Conservation (phyloP, 495 filamentous ascomycete species). For the Lophiotrema nucula region DNA sequence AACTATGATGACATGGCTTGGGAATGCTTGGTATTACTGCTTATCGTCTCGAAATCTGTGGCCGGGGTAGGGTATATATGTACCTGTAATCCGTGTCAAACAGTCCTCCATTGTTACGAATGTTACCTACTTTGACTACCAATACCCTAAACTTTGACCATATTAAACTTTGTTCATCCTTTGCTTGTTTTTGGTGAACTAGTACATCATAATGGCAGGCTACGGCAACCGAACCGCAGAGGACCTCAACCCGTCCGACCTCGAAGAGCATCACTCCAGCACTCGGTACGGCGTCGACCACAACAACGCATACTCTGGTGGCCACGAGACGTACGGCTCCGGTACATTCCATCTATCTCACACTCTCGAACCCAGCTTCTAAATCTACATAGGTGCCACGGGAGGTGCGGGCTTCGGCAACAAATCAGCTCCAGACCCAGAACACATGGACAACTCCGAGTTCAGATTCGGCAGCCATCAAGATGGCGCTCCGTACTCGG, state of each 20-base stretch:
- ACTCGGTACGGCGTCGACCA: conserved; percentile 7
- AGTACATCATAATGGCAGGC: conserved; percentile 22
- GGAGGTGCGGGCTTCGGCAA: conserved; percentile 35
- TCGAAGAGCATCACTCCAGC: conserved; percentile 17
- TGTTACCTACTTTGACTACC: too few relatives aligned
- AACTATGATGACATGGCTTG: background rate
- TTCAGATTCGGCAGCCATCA: conserved; percentile 25
- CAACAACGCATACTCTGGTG: conserved; percentile 9
- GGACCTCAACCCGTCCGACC: conserved; percentile 3
- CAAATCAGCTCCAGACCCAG: conserved; percentile 15
- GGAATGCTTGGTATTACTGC: background rate
- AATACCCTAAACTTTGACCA: too few relatives aligned
- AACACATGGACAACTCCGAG: conserved; percentile 19
- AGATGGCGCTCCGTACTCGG: conserved; percentile 23
- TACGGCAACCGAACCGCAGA: conserved; percentile 17
- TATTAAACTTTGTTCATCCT: too few relatives aligned
- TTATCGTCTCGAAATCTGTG: background rate
- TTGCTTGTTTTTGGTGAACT: too few relatives aligned
- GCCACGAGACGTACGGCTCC: conserved; percentile 26
- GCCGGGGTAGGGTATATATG: background rate
- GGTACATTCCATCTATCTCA: too few relatives aligned
- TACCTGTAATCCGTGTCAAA: too few relatives aligned
- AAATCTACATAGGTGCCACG: too few relatives aligned
- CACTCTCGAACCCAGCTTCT: too few relatives aligned
- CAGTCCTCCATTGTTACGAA: too few relatives aligned